phyloP scores from a whole-genome alignment of 805 yeast species.

The Candida suzukii region DNA sequence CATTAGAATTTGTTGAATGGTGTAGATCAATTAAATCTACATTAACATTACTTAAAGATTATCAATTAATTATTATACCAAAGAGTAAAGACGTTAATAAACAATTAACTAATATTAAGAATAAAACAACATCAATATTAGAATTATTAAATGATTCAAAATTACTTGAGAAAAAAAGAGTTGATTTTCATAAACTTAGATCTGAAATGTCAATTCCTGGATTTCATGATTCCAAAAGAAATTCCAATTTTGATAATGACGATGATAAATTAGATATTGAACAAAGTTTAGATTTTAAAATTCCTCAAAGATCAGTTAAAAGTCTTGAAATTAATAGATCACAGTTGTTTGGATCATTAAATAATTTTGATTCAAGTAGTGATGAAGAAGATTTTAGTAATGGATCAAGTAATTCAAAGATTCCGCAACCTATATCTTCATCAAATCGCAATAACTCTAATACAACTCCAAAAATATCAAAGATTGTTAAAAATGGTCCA shows the following conservation, averaged over 20 bases:
- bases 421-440: too few relatives aligned
- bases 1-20: conserved; percentile 43
- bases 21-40: conserved; percentile 27
- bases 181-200: conserved; percentile 32
- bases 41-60: conserved; percentile 13
- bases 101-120: conserved; percentile 27
- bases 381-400: conserved; percentile 6
- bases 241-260: conserved; percentile 17
- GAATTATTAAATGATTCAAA: conserved; percentile 24
- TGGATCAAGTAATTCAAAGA: neutral
- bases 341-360: conserved; percentile 11
- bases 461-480: too few relatives aligned
- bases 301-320: neutral
- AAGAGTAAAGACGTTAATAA: conserved; percentile 14
- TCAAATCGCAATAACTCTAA: too few relatives aligned
- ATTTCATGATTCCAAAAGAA: conserved; percentile 12
- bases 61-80: conserved; percentile 17
- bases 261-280: conserved; percentile 6
- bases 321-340: conserved; percentile 21
- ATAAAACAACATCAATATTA: conserved; percentile 29
- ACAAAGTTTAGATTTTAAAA: conserved; percentile 1
- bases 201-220: conserved; percentile 37
- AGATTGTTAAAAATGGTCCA: too few relatives aligned
- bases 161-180: conserved; percentile 32
- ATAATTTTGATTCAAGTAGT: conserved; percentile 5